These are phyloP conservation scores for Pseudozyma pruni DNA, from an alignment of 1,284 basidiomycete genomes.

Conservation along the genomic window DNA sequence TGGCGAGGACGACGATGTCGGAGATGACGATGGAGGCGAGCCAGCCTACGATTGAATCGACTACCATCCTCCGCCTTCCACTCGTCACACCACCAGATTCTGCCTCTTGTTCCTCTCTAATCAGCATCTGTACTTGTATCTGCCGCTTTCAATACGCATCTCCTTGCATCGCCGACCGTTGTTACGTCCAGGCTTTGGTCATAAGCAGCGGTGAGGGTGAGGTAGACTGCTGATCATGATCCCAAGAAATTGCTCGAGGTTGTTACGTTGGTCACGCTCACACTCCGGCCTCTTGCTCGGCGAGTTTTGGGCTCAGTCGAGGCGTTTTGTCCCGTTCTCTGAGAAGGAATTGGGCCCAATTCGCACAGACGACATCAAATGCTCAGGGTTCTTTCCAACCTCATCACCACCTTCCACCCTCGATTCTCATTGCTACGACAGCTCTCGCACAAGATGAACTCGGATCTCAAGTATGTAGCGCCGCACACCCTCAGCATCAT, in stretches of 20 bases:
- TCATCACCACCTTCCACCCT: background rate
- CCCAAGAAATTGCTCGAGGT: too few species aligned
- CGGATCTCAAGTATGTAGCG: constrained; percentile 47
- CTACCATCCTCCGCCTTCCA: background rate
- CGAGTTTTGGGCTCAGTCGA: constrained; percentile 5
- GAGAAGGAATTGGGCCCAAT: constrained; percentile 4
- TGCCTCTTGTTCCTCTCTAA: background rate
- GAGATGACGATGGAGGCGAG: constrained; percentile 58
- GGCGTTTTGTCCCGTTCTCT: constrained; percentile 17
- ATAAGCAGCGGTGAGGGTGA: too few species aligned
- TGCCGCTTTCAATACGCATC: constrained; percentile 2
- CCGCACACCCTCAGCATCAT: background rate
- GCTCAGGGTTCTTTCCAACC: background rate
- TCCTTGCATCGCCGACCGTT: too few species aligned
- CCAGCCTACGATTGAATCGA: constrained; percentile 55
- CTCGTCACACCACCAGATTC: too few species aligned
- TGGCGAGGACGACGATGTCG: constrained; percentile 63
- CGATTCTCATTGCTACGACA: background rate
- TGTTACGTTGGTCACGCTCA: background rate
- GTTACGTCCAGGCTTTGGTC: too few species aligned
- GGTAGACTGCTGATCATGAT: too few species aligned
- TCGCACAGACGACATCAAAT: constrained; percentile 23
- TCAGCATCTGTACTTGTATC: constrained; percentile 37
- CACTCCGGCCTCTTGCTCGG: constrained; percentile 11
- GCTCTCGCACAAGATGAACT: constrained; percentile 23